A percentile compares a stretch with the other conserved stretches of the same genome.
Evolutionary conservation across 2,329 filamentous ascomycete genomes (phyloP).

Genomic region (Phialophora expanda): DNA sequence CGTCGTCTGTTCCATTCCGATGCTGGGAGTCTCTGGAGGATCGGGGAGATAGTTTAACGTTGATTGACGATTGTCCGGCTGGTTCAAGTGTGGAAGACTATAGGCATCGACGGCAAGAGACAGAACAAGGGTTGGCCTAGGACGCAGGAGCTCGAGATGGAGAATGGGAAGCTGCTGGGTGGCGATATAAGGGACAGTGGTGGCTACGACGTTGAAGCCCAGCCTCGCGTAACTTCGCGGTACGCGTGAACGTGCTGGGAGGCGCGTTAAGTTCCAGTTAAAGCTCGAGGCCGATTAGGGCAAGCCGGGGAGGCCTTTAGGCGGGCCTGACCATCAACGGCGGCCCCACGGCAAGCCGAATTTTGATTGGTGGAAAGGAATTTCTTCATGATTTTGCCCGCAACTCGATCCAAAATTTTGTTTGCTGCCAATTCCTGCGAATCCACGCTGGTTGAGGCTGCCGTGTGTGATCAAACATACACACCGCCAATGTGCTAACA

Average conservation of each 20-base stretch:
- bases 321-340: neutral
- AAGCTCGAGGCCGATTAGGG: neutral
- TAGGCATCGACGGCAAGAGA: neutral
- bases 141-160: neutral
- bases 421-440: neutral
- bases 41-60: neutral
- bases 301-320: neutral
- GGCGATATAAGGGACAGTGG: neutral
- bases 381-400: neutral
- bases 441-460: neutral
- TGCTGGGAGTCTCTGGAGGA: neutral
- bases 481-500: neutral
- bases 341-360: neutral
- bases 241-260: neutral
- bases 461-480: neutral
- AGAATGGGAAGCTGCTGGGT: neutral
- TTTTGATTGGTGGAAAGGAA: neutral
- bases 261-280: neutral
- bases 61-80: neutral
- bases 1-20: conserved; percentile 35
- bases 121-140: neutral
- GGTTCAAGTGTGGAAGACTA: neutral
- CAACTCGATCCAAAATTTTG: conserved; percentile 1
- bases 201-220: neutral
- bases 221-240: conserved; percentile 1